phyloP scores from a whole-genome alignment of 1,284 basidiomycete species.

The Cryptococcus deneoformans region DNA sequence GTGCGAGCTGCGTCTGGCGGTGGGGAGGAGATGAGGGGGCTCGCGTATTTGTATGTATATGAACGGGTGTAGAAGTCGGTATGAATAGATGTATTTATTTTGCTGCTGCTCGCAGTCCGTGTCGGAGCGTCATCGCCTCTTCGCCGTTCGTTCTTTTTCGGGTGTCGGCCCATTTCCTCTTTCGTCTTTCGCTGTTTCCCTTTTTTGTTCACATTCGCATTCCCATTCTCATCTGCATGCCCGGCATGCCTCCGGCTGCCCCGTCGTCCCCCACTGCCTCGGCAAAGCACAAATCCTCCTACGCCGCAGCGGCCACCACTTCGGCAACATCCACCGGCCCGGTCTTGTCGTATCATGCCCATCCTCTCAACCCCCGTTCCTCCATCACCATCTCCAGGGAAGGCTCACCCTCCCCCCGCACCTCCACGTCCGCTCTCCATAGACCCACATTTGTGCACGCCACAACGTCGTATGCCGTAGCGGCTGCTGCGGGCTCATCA shows the following conservation, averaged over 20 bases:
- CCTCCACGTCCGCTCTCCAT: slow-evolving; percentile 3
- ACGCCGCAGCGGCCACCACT: too few relatives aligned
- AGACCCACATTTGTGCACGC: slow-evolving; percentile 21
- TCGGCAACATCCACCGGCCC: background rate
- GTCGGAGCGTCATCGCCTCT: too few relatives aligned
- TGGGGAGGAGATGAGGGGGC: slow-evolving; percentile 64
- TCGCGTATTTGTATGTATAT: slow-evolving; percentile 88
- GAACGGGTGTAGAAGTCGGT: slow-evolving; percentile 53
- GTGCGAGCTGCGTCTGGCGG: slow-evolving; percentile 66
- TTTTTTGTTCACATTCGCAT: background rate
- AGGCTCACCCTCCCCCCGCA: background rate
- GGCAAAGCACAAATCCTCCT: background rate
- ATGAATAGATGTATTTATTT: too few relatives aligned
- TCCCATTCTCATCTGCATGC: background rate
- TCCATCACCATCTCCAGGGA: background rate
- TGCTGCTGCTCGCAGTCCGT: too few relatives aligned
- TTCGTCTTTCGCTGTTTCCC: background rate
- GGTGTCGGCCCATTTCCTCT: background rate
- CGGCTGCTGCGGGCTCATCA: background rate
- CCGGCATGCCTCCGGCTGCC: background rate
- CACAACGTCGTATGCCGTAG: slow-evolving; percentile 6
- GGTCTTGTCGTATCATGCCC: background rate
- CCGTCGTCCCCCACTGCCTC: background rate
- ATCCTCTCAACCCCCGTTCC: background rate
- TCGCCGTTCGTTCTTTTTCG: too few relatives aligned